These are phyloP conservation scores for Neurospora sp. DNA, from an alignment of 495 filamentous ascomycete genomes.

Conservation along the genomic window DNA sequence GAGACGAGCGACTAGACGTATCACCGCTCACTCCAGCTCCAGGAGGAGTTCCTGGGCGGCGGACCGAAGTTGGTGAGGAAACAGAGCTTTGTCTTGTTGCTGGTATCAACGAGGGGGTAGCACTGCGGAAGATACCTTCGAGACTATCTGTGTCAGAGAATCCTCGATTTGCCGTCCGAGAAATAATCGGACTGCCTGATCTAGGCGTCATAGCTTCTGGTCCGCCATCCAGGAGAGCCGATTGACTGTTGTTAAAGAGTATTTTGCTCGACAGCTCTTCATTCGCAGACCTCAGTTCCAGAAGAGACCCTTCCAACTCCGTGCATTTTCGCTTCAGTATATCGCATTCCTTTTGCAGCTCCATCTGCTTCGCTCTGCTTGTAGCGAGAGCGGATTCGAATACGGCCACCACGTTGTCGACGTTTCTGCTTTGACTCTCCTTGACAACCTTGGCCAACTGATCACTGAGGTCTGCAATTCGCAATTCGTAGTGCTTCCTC, in stretches of 20 bases:
- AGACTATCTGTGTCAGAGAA: conserved; percentile 27
- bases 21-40: conserved; percentile 4
- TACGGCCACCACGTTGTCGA: conserved; percentile 24
- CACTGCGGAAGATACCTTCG: conserved; percentile 22
- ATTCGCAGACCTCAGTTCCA: conserved; percentile 17
- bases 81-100: background rate
- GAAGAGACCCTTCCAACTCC: conserved; percentile 23
- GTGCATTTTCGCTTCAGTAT: conserved; percentile 32
- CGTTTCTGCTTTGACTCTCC: conserved; percentile 30
- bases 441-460: conserved; percentile 33
- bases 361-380: conserved; percentile 29
- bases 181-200: conserved; percentile 6
- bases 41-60: conserved; percentile 22
- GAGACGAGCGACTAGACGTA: conserved; percentile 1
- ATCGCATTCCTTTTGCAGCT: conserved; percentile 32
- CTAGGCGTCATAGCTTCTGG: background rate
- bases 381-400: conserved; percentile 26
- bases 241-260: background rate
- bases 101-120: conserved; percentile 26
- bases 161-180: conserved; percentile 11
- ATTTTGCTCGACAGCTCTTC: conserved; percentile 2
- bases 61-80: background rate
- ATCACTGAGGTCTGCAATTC: conserved; percentile 30
- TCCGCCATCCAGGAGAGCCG: conserved; percentile 2
- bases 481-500: conserved; percentile 32